Base-by-base conservation (phyloP, 768 basidiomycete genomes). In the Neoboletus magnificus region DNA sequence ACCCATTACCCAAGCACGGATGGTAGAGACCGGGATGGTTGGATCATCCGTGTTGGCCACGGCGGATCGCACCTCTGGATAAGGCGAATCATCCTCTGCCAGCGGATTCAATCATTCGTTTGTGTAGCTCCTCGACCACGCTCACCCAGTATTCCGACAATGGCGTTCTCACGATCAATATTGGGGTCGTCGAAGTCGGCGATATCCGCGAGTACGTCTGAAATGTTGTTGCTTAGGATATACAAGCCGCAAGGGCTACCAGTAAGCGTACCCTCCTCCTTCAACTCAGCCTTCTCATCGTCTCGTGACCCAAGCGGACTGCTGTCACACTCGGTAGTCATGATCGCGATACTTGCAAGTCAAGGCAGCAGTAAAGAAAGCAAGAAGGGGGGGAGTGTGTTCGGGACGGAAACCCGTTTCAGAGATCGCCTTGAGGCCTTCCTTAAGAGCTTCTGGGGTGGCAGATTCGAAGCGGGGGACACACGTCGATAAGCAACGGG, bases 31-130 rank as follows among this genome's bases (percentile, higher is more conserved):
- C 1, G 86, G 86, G 74, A 88, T 87, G 35, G 71, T 70, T 4
- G 79, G 79, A 65, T 89, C 87, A 62, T 90, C 87, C 32, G 80
- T 83, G 68, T 87, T 88, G 20, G 85, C 82, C 10, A 89, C 87
- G 8, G 88, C 87, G 9, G 86, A 83, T 43, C 88, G 82, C 13
- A 90, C 89, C 67, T 93, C 91, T 7, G 87, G 88, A 66, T 93
- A 93, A 5, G 91, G 91, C 3, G 89, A 91, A 67, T 92, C 91
- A 60, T 91, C 87, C 65, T 80, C 80, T 76, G 51, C 8, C 29
- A 18, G 39, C 5, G 15, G 13, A 37, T 10, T 55, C 18, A 63
- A 71, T 76, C 5, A 9, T 2, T 29, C 32, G 20, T 43, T 16
- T 13, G 27, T 35, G 16, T 29, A 3, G 4, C 18, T n/a, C 20